These are phyloP conservation scores for Quercus phellos DNA, from an alignment of 331 rosid species.

Conservation along the genomic window DNA sequence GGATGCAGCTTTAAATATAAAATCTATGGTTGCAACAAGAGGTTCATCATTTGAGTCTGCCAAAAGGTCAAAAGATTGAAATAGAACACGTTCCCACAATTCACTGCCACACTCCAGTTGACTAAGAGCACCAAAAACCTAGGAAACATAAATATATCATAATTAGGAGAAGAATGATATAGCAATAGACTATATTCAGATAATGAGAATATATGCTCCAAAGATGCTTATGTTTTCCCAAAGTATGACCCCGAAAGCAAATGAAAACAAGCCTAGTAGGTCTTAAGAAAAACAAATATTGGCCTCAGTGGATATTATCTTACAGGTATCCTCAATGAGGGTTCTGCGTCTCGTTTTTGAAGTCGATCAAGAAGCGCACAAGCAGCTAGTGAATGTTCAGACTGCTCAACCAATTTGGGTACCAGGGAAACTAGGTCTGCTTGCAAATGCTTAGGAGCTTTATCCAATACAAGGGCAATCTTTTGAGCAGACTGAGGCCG, in stretches of 20 bases:
- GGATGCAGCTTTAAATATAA: constrained; percentile 89
- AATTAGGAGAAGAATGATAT: constrained; percentile 26
- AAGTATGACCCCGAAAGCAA: background rate
- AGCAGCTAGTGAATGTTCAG: constrained; percentile 96
- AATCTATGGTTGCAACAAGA: constrained; percentile 73
- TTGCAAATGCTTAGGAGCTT: constrained; percentile 94
- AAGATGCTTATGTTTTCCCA: background rate
- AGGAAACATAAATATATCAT: constrained; percentile 18
- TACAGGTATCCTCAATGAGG: constrained; percentile 77
- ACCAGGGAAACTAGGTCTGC: constrained; percentile 82
- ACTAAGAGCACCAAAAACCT: constrained; percentile 90
- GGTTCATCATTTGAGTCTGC: constrained; percentile 82
- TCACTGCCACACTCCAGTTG: constrained; percentile 92
- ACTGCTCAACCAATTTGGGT: constrained; percentile 93
- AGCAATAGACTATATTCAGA: background rate
- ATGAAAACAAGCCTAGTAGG: constrained; percentile 8
- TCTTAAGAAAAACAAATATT: constrained; percentile 17
- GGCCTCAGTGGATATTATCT: constrained; percentile 29
- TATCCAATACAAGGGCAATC: constrained; percentile 87
- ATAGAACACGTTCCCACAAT: constrained; percentile 88
- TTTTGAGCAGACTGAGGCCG: constrained; percentile 96
- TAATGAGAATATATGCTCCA: background rate
- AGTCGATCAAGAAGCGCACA: constrained; percentile 83
- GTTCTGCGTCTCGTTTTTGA: constrained; percentile 90
- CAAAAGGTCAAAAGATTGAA: constrained; percentile 77